Evolutionary conservation across 192 early-diverging fungal genomes (phyloP).

Genomic region (Diversispora eburnea): DNA sequence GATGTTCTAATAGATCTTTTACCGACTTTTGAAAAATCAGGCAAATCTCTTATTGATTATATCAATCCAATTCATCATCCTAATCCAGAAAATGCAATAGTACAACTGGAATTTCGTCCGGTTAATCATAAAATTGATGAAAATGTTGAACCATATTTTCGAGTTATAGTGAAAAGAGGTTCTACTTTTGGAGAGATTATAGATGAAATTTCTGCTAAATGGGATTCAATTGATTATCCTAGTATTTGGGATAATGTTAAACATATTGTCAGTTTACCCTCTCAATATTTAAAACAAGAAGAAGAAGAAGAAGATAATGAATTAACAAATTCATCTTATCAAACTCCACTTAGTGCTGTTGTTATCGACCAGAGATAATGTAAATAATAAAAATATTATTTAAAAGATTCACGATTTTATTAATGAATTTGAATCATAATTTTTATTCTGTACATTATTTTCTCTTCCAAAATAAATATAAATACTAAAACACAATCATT

Average conservation of each 20-base stretch:
- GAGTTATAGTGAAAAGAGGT: constrained; percentile 2
- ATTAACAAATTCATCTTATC: background rate
- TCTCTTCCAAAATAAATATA: too few species aligned
- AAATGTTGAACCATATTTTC: constrained; percentile 13
- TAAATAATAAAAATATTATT: background rate
- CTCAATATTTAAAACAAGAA: background rate
- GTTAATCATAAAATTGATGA: constrained; percentile 13
- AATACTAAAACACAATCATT: too few species aligned
- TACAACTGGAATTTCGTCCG: constrained; percentile 24
- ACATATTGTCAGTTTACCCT: background rate
- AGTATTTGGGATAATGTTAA: constrained; percentile 24
- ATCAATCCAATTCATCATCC: constrained; percentile 20
- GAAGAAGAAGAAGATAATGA: background rate
- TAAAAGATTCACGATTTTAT: too few species aligned
- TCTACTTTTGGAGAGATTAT: constrained; percentile 11
- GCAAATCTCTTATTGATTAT: constrained; percentile 12
- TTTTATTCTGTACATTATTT: too few species aligned
- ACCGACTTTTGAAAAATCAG: background rate
- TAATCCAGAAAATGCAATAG: background rate
- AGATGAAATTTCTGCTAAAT: background rate
- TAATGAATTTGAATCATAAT: too few species aligned
- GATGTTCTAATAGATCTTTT: constrained; percentile 20
- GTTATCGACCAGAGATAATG: background rate
- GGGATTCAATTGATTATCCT: constrained; percentile 16
- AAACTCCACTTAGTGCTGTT: background rate